These are phyloP conservation scores for Orbilia blumenaviensis DNA, from an alignment of 2,329 filamentous ascomycete species.

Conservation along the genomic window DNA sequence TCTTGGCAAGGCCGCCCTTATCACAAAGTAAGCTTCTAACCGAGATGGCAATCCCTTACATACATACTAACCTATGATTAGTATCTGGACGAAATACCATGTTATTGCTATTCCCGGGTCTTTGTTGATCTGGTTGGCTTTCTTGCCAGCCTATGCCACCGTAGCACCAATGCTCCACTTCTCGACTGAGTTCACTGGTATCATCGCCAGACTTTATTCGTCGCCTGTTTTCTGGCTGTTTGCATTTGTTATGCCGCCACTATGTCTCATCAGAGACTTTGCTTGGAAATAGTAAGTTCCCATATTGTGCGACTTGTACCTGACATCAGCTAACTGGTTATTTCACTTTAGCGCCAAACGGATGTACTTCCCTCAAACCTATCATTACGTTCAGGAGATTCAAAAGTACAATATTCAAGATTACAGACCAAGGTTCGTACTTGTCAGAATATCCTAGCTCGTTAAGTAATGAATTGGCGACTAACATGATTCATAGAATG, in stretches of 20 bases:
- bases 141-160: constrained; percentile 85
- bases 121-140: constrained; percentile 88
- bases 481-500: constrained; percentile 71
- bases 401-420: constrained; percentile 99
- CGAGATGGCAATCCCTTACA: background rate
- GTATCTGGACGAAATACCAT: constrained; percentile 97
- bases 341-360: constrained; percentile 71
- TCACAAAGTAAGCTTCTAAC: constrained; percentile 71
- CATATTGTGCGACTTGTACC: background rate
- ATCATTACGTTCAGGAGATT: constrained; percentile 99
- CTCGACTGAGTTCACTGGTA: constrained; percentile 83
- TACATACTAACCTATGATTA: constrained; percentile 15
- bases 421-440: constrained; percentile 88
- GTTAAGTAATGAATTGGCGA: constrained; percentile 2
- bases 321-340: constrained; percentile 53
- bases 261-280: constrained; percentile 88
- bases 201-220: constrained; percentile 80
- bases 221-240: constrained; percentile 92
- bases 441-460: background rate
- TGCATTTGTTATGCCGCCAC: constrained; percentile 77
- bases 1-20: constrained; percentile 89
- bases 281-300: constrained; percentile 83
- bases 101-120: constrained; percentile 94
- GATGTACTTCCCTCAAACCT: constrained; percentile 95
- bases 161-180: constrained; percentile 84